A percentile compares a stretch with the other conserved stretches of the same genome.
Evolutionary conservation across 2,329 filamentous ascomycete species (phyloP).

Genomic region (Xylaria multiplex): DNA sequence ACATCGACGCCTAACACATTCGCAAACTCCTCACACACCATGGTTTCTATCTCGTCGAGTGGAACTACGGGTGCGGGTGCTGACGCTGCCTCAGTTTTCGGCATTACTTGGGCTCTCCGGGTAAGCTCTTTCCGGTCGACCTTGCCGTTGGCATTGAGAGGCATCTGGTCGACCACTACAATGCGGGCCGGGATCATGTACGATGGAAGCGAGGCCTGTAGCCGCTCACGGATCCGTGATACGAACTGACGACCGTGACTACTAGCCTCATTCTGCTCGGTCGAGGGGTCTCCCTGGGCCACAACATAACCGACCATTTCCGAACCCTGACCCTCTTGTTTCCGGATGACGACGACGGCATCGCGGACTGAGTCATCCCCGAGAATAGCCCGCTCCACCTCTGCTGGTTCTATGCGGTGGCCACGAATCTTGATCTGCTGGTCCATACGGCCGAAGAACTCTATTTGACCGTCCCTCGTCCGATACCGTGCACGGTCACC

Average conservation of each 20-base stretch:
- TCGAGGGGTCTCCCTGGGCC: constrained; percentile 7
- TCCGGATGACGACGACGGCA: constrained; percentile 21
- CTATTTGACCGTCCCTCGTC: constrained; percentile 15
- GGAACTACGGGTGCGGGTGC: constrained; percentile 7
- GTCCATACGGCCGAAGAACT: constrained; percentile 29
- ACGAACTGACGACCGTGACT: constrained; percentile 14
- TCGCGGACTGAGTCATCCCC: constrained; percentile 17
- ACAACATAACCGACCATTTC: constrained; percentile 29
- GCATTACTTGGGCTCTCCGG: constrained; percentile 20
- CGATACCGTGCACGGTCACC: constrained; percentile 21
- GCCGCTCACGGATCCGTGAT: constrained; percentile 22
- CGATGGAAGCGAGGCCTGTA: constrained; percentile 19
- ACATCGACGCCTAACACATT: constrained; percentile 23
- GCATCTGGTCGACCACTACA: constrained; percentile 28
- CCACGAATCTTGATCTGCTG: constrained; percentile 29
- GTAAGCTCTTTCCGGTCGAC: constrained; percentile 28
- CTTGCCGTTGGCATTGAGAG: constrained; percentile 31
- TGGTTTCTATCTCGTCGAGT: constrained; percentile 16
- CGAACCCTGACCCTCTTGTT: constrained; percentile 19
- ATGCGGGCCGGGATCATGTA: constrained; percentile 30
- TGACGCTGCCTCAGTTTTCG: constrained; percentile 7
- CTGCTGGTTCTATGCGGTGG: constrained; percentile 27
- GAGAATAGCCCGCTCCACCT: constrained; percentile 28
- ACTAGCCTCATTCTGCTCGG: constrained; percentile 15
- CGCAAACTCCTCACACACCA: constrained; percentile 25